These are phyloP conservation scores for Nicotiana noctiflora DNA, from an alignment of 257 asterid genomes.

Conservation along the genomic window DNA sequence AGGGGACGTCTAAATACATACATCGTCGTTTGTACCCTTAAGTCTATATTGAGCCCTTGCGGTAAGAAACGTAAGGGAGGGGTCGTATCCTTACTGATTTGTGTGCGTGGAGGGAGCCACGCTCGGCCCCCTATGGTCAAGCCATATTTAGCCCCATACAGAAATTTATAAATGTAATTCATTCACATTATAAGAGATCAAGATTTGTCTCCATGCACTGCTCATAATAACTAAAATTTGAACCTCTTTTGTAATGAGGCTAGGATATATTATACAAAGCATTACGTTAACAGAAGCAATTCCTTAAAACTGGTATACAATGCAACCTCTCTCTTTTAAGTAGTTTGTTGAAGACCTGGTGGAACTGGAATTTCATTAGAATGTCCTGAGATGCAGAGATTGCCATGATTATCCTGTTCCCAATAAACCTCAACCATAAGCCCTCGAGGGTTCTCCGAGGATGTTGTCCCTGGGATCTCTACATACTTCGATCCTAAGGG, in stretches of 20 bases:
- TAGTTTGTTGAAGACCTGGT: neutral
- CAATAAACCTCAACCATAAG: conserved; percentile 27
- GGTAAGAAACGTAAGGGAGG: no score
- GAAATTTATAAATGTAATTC: no score
- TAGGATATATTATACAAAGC: neutral
- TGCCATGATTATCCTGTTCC: conserved; percentile 24
- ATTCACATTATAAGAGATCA: neutral
- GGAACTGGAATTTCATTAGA: conserved; percentile 20
- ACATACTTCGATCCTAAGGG: conserved; percentile 20
- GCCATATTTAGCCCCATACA: no score
- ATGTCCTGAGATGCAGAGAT: conserved; percentile 25
- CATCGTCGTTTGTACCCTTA: no score
- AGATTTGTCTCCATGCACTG: neutral
- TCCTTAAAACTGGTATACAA: neutral
- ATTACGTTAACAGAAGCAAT: neutral
- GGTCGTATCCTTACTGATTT: no score
- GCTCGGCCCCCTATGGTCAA: no score
- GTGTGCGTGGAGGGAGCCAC: no score
- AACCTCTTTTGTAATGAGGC: neutral
- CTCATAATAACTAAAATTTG: neutral
- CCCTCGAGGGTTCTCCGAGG: conserved; percentile 17
- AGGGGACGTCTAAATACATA: no score
- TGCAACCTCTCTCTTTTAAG: neutral
- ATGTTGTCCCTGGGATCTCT: conserved; percentile 17
- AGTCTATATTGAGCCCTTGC: no score